phyloP scores from a whole-genome alignment of 305 asterid genomes.

The Fraxinus latifolia region DNA sequence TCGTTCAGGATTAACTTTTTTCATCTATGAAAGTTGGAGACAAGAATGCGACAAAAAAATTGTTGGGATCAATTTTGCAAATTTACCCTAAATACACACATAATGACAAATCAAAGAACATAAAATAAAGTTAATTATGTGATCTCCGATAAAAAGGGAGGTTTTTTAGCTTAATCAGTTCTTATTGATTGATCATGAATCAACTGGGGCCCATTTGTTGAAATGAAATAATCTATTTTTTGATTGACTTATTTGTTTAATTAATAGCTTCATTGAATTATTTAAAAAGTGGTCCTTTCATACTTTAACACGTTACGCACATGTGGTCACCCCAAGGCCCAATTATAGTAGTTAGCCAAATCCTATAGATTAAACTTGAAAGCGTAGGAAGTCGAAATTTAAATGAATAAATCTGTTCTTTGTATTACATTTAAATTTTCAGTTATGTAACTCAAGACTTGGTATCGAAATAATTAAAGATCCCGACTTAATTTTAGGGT shows the following conservation, averaged over 20 bases:
- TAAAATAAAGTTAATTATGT: background rate
- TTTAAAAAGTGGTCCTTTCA: background rate
- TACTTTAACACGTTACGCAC: background rate
- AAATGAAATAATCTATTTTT: background rate
- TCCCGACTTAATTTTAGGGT: background rate
- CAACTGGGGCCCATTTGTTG: background rate
- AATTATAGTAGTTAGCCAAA: background rate
- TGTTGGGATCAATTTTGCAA: background rate
- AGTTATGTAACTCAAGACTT: background rate
- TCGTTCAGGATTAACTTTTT: no score
- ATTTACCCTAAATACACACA: background rate
- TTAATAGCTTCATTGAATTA: background rate
- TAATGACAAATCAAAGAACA: background rate
- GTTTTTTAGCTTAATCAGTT: slow-evolving; percentile 11
- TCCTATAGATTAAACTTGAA: background rate
- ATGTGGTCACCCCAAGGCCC: background rate
- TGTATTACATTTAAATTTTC: background rate
- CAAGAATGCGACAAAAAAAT: background rate
- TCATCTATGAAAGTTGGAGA: background rate
- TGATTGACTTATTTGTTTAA: background rate
- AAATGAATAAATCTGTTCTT: background rate
- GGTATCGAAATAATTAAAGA: background rate
- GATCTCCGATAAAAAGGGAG: slow-evolving; percentile 25
- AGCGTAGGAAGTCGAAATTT: background rate
- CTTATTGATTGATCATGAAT: slow-evolving; percentile 4